phyloP scores from a whole-genome alignment of 306 rosid species.

The Pyrus bretschneideri region DNA sequence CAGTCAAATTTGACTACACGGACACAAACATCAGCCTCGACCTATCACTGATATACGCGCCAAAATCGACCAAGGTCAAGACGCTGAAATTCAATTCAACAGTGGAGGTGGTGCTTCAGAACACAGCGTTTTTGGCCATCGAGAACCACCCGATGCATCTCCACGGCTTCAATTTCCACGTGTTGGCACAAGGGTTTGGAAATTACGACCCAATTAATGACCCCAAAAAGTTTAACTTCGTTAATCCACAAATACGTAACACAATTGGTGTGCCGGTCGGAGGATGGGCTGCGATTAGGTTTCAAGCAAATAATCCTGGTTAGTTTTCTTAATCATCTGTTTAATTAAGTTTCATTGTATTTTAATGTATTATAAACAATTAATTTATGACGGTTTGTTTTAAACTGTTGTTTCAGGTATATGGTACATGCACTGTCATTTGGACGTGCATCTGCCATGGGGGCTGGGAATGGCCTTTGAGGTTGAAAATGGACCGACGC shows the following conservation, averaged over 20 bases:
- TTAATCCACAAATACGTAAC: slow-evolving; percentile 52
- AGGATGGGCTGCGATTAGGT: slow-evolving; percentile 56
- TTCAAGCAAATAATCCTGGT: slow-evolving; percentile 44
- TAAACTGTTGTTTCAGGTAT: too few relatives aligned
- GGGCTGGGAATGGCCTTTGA: too few relatives aligned
- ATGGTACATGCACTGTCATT: too few relatives aligned
- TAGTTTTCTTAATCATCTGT: not conserved
- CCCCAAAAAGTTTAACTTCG: slow-evolving; percentile 30
- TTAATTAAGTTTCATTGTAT: too few relatives aligned
- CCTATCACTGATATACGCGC: slow-evolving; percentile 17
- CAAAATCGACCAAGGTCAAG: slow-evolving; percentile 51
- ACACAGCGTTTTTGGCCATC: slow-evolving; percentile 17
- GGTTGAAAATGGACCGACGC: too few relatives aligned
- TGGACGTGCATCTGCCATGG: too few relatives aligned
- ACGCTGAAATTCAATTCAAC: slow-evolving; percentile 47
- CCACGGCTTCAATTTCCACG: slow-evolving; percentile 56
- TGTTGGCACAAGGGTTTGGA: slow-evolving; percentile 67
- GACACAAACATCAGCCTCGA: not conserved
- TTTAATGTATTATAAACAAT: too few relatives aligned
- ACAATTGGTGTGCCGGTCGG: slow-evolving; percentile 56
- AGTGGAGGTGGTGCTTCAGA: slow-evolving; percentile 49
- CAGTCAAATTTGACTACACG: slow-evolving; percentile 31
- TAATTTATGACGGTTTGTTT: too few relatives aligned
- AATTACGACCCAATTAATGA: slow-evolving; percentile 29
- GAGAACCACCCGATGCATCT: slow-evolving; percentile 62